Evolutionary conservation across 2,329 filamentous ascomycete species (phyloP).

Genomic region (Parastagonospora nodorum): DNA sequence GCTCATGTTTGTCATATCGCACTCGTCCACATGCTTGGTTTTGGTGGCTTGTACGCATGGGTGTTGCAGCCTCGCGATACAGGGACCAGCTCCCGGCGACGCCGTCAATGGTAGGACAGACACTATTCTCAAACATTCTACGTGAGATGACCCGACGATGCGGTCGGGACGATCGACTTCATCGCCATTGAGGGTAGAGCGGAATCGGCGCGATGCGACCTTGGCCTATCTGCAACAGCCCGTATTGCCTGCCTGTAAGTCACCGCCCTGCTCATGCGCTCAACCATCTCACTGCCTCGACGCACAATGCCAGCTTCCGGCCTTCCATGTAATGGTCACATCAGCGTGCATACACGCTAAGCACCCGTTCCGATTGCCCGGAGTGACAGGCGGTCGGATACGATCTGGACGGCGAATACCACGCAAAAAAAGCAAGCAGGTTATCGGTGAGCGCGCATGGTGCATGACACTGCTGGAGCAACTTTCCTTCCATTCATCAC

Average conservation of each 20-base stretch:
- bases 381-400: conserved; percentile 22
- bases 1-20: conserved; percentile 5
- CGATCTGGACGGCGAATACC: conserved; percentile 1
- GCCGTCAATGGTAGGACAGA: not conserved
- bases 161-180: not conserved
- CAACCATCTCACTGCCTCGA: not conserved
- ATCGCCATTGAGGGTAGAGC: not conserved
- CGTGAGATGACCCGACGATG: not conserved
- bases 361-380: conserved; percentile 15
- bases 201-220: not conserved
- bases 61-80: conserved; percentile 3
- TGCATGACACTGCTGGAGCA: conserved; percentile 13
- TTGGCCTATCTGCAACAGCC: not conserved
- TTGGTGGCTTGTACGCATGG: conserved; percentile 1
- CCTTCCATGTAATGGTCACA: not conserved
- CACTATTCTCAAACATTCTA: not conserved
- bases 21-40: conserved; percentile 2
- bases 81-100: not conserved
- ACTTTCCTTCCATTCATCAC: not conserved
- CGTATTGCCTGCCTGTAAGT: not conserved
- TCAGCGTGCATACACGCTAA: conserved; percentile 12
- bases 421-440: conserved; percentile 8
- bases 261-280: not conserved
- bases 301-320: not conserved
- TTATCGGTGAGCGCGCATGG: conserved; percentile 6